phyloP scores from a whole-genome alignment of 2,329 filamentous ascomycete genomes.

The Phaeophleospora eucalypticola region DNA sequence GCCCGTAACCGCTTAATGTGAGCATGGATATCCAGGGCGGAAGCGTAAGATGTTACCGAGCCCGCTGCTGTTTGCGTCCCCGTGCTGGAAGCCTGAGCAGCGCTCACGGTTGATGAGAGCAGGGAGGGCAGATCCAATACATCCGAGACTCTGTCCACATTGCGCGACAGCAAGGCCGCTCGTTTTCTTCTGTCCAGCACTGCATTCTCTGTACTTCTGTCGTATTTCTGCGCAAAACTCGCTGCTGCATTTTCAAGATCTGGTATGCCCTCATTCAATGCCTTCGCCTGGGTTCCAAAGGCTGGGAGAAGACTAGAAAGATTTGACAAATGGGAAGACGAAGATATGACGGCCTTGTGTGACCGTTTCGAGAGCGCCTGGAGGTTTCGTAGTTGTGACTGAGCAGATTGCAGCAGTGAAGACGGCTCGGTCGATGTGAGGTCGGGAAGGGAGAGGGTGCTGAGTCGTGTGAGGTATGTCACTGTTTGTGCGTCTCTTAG shows the following conservation, averaged over 20 bases:
- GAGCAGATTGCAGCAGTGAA: constrained; percentile 72
- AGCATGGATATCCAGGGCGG: constrained; percentile 85
- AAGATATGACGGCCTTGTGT: constrained; percentile 77
- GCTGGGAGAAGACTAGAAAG: constrained; percentile 68
- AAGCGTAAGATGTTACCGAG: constrained; percentile 64
- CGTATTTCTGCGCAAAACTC: constrained; percentile 77
- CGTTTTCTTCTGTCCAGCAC: constrained; percentile 70
- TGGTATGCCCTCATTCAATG: constrained; percentile 69
- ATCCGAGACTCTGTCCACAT: constrained; percentile 84
- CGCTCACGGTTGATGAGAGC: constrained; percentile 70
- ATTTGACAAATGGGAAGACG: constrained; percentile 71
- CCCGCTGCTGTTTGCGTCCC: constrained; percentile 46
- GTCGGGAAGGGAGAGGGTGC: constrained; percentile 69
- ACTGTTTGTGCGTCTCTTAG: constrained; percentile 53
- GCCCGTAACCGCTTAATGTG: constrained; percentile 83
- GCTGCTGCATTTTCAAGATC: constrained; percentile 74
- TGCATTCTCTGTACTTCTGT: constrained; percentile 59
- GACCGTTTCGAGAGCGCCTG: constrained; percentile 88
- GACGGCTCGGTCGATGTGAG: constrained; percentile 73
- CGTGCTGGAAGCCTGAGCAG: constrained; percentile 44
- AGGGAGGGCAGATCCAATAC: constrained; percentile 85
- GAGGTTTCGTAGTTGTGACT: constrained; percentile 75
- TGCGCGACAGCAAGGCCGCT: constrained; percentile 75
- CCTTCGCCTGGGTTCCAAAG: constrained; percentile 61
- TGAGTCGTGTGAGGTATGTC: constrained; percentile 72